A percentile compares a stretch with the other conserved stretches of the same genome.
Conservation (phyloP, 306 rosid species). For the Medicago lupulina region DNA sequence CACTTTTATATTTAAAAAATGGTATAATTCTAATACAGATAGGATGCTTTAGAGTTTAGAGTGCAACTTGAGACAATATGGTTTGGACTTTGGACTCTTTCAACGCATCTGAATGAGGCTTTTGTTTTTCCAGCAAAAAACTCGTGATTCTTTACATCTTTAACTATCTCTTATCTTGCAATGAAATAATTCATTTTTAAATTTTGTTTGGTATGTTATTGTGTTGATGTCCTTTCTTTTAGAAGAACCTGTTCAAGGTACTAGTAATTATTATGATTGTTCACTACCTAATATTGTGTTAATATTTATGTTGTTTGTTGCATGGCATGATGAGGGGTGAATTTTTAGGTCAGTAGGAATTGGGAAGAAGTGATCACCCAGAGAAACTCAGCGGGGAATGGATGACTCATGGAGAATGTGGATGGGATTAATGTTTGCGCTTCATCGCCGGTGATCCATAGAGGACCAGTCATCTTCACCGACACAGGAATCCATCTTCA, state of each 20-base stretch:
- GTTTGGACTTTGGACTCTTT: neutral
- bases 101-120: neutral
- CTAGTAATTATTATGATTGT: too few relatives aligned
- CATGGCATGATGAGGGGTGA: constrained; percentile 10
- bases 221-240: too few relatives aligned
- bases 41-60: too few relatives aligned
- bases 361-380: constrained; percentile 27
- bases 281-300: too few relatives aligned
- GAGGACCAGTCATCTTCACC: constrained; percentile 48
- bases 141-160: neutral
- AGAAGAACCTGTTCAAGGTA: too few relatives aligned
- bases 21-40: too few relatives aligned
- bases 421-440: constrained; percentile 56
- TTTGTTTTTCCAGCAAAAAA: neutral
- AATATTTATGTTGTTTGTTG: too few relatives aligned
- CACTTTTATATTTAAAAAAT: too few relatives aligned
- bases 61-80: too few relatives aligned
- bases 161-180: too few relatives aligned
- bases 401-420: constrained; percentile 84
- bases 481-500: constrained; percentile 43
- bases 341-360: constrained; percentile 13
- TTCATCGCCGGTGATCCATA: constrained; percentile 70
- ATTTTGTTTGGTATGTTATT: too few relatives aligned
- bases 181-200: too few relatives aligned
- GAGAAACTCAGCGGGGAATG: constrained; percentile 51